Evolutionary conservation across 192 early-diverging fungal genomes (phyloP), one percentile per base, ranked within the genome.

Genomic region (Spinellus fusiger): DNA sequence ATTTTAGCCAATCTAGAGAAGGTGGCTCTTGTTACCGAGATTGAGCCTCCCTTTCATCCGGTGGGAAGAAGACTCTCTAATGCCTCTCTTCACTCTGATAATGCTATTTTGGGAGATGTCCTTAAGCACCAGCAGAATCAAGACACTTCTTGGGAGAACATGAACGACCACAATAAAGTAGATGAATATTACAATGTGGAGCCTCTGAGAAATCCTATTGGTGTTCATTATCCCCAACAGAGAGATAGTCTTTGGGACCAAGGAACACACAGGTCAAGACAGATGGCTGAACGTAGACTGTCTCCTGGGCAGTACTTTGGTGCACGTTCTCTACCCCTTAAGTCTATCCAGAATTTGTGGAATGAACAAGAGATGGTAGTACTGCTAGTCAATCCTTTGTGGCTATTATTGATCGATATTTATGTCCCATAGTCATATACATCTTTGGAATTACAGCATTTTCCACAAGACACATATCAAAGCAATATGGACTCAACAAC

Each of bases 101-200:
- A 55, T 5, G 54, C 33, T 4, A 55, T 55, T 13, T 34, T 55
- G 9, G 54, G 54, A n/a, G 54, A 27, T 7, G 54, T 33, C 54
- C 5, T 55, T 13, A 18, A 33, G 29, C 29, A 34, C 20, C 13
- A n/a, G 18, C 20, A 33, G n/a, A 22, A 55, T 22, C 18, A 37
- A 5, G 16, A 10, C 0, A n/a, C 16, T 23, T 55, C 54, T 1
- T 55, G 54, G 54, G 29, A 37, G 23, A 18, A 29, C 23, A 15
- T 37, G 6, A 4, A 33, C 3, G 34, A 55, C 6, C 28, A 55
- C 5, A 37, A 55, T 6, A 18, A 34, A 15, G 54, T 55, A 7
- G 54, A 55, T 34, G 54, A 55, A 37, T 22, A 55, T 18, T 55
- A 55, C 23, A 55, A 55, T 18, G 54, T 55, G 16, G 20, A 55